Percentiles rank a stretch among this genome's conserved stretches.
Evolutionary conservation across 31 red algal species (phyloP).

Genomic region (Bonnemaisonia californica): DNA sequence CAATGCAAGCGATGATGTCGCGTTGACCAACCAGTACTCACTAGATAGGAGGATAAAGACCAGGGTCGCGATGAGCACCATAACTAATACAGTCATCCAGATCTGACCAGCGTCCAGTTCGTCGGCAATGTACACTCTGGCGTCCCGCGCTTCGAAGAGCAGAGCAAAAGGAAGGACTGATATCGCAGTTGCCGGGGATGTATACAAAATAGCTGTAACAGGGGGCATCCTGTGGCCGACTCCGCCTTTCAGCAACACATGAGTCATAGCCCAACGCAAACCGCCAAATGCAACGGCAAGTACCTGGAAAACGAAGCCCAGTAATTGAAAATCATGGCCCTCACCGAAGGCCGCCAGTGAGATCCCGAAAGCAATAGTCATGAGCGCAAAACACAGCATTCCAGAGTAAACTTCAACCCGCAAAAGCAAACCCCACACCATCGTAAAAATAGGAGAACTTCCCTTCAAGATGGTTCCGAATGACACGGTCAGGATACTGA

Average conservation of each 20-base stretch:
- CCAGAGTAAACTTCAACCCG: constrained; percentile 80
- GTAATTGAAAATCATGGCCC: constrained; percentile 54
- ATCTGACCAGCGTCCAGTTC: constrained; percentile 27
- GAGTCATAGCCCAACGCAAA: constrained; percentile 94
- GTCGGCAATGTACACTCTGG: background rate
- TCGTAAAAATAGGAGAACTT: constrained; percentile 91
- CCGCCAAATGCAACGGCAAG: constrained; percentile 84
- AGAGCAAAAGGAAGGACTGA: constrained; percentile 88
- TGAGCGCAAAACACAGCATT: constrained; percentile 63
- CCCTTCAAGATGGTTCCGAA: constrained; percentile 98
- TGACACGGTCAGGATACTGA: constrained; percentile 88
- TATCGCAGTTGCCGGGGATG: constrained; percentile 85
- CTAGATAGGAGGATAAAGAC: constrained; percentile 89
- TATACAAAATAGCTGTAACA: constrained; percentile 85
- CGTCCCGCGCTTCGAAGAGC: constrained; percentile 60
- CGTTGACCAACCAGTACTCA: constrained; percentile 95
- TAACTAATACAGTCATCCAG: constrained; percentile 38
- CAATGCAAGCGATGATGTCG: constrained; percentile 90
- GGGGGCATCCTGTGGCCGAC: constrained; percentile 61
- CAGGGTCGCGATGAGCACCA: constrained; percentile 70
- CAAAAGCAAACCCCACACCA: constrained; percentile 88
- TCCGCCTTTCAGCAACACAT: constrained; percentile 65
- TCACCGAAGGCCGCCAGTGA: constrained; percentile 83
- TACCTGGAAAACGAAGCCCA: constrained; percentile 83
- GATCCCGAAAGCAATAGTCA: constrained; percentile 75